Percentiles rank a stretch among this genome's conserved stretches.
Evolutionary conservation across 2,329 filamentous ascomycete species (phyloP).

Genomic region (Sporothrix sp.): DNA sequence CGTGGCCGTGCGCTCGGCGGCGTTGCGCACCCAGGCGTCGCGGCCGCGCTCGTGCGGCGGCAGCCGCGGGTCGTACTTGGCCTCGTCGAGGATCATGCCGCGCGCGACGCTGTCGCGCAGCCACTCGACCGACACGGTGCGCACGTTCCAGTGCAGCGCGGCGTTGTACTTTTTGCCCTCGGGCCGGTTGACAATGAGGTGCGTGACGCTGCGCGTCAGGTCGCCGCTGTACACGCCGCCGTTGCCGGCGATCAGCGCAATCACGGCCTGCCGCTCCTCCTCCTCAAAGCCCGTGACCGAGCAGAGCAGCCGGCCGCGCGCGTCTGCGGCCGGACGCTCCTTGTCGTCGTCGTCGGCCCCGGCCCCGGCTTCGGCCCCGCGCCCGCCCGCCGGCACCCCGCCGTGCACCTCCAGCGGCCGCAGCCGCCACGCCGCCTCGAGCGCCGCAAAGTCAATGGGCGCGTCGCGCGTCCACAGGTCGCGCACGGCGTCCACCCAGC

Average conservation of each 20-base stretch:
- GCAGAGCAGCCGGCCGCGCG: conserved; percentile 36
- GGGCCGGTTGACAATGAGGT: conserved; percentile 70
- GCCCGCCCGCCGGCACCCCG: conserved; percentile 26
- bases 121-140: conserved; percentile 76
- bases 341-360: background rate
- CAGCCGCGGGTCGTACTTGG: conserved; percentile 68
- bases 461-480: conserved; percentile 71
- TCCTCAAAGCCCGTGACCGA: conserved; percentile 51
- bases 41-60: conserved; percentile 61
- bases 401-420: conserved; percentile 51
- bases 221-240: conserved; percentile 84
- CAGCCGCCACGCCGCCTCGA: conserved; percentile 59
- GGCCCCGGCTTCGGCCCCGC: background rate
- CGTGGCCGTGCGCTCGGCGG: conserved; percentile 29
- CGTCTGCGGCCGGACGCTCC: conserved; percentile 17
- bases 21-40: conserved; percentile 58
- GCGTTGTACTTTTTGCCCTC: conserved; percentile 85
- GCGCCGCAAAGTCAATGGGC: conserved; percentile 58
- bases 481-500: conserved; percentile 75
- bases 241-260: conserved; percentile 55
- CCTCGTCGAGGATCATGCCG: conserved; percentile 84
- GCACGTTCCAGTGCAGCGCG: conserved; percentile 73
- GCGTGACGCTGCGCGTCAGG: conserved; percentile 74
- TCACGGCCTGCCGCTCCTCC: conserved; percentile 58
- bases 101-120: conserved; percentile 71